Evolutionary conservation across 2,329 filamentous ascomycete genomes (phyloP), one percentile per base, ranked within the genome.

Genomic region (Thermothelomyces thermophilus): DNA sequence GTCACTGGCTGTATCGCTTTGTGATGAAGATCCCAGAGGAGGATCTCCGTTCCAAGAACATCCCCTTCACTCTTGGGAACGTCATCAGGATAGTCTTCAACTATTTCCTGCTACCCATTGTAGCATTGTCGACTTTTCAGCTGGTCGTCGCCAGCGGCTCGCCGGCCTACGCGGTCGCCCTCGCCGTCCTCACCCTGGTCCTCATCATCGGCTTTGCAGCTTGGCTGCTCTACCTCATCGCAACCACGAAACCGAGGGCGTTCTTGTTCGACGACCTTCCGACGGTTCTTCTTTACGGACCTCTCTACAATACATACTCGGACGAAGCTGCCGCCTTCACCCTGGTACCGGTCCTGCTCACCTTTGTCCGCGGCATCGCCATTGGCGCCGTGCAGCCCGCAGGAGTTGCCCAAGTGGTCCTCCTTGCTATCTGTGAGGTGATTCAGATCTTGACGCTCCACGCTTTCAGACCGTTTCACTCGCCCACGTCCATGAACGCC

Each of bases 251-350:
- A 56, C 90, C 90, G 5, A 84, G 90, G 53, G 86, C 89, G 1
- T 86, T 89, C 58, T 75, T 98, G 9, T 98, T 96, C 65, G 93
- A 98, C 67, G 90, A 97, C 62, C 75, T 98, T 42, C 83, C 89
- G 6, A 96, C 89, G 0, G 83, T 97, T 8, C 75, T 98, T 2
- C 77, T 89, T 1, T 97, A 95, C 60, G 93, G 93, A 0, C 89
- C 93, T 5, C 73, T 98, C 7, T 98, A 98, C 69, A 98, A 98
- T 69, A 98, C 93, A 0, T 97, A 95, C 66, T 93, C 87, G 20
- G 93, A 98, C 65, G 87, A 91, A 64, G 89, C 90, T 0, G 88
- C 91, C 7, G 83, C 88, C 0, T 98, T 95, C 66, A 90, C 91
- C 6, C 76, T 95, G 36, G 83, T 96, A 17, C 90, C 91, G 1